Evolutionary conservation across 2,329 filamentous ascomycete genomes (phyloP).

Genomic region (Arthrobotrys entomopaga): DNA sequence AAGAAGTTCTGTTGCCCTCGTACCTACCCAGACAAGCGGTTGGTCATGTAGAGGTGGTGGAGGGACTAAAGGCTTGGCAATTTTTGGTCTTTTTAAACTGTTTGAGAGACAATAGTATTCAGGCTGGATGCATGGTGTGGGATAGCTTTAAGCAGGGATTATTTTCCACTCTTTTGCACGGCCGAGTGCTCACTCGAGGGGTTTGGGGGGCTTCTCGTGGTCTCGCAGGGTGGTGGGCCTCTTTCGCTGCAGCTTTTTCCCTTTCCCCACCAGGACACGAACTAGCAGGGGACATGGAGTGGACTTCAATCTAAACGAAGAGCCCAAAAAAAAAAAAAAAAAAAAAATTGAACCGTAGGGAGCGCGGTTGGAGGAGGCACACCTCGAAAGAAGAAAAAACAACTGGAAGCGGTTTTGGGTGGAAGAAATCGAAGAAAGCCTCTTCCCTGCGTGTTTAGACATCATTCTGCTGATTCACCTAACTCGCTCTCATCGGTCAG

Average conservation of each 20-base stretch:
- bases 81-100: slow-evolving; percentile 25
- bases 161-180: slow-evolving; percentile 38
- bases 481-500: slow-evolving; percentile 47
- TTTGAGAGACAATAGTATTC: slow-evolving; percentile 47
- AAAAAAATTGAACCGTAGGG: slow-evolving; percentile 27
- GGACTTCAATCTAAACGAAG: slow-evolving; percentile 55
- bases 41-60: slow-evolving; percentile 47
- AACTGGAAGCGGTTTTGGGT: slow-evolving; percentile 42
- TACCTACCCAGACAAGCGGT: slow-evolving; percentile 48
- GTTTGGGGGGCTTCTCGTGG: slow-evolving; percentile 51
- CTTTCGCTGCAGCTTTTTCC: slow-evolving; percentile 47
- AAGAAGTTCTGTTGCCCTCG: slow-evolving; percentile 25
- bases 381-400: slow-evolving; percentile 30
- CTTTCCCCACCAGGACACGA: slow-evolving; percentile 27
- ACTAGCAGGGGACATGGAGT: slow-evolving; percentile 54
- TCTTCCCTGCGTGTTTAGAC: slow-evolving; percentile 55
- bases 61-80: slow-evolving; percentile 42
- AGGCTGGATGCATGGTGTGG: slow-evolving; percentile 50
- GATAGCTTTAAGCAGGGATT: slow-evolving; percentile 38
- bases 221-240: slow-evolving; percentile 51
- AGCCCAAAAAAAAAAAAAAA: slow-evolving; percentile 32
- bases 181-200: slow-evolving; percentile 40
- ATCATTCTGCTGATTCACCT: slow-evolving; percentile 55
- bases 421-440: slow-evolving; percentile 54
- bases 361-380: slow-evolving; percentile 52